These are phyloP conservation scores for Jamesozyma lodderae DNA, from an alignment of 805 yeast genomes.

Conservation along the genomic window DNA sequence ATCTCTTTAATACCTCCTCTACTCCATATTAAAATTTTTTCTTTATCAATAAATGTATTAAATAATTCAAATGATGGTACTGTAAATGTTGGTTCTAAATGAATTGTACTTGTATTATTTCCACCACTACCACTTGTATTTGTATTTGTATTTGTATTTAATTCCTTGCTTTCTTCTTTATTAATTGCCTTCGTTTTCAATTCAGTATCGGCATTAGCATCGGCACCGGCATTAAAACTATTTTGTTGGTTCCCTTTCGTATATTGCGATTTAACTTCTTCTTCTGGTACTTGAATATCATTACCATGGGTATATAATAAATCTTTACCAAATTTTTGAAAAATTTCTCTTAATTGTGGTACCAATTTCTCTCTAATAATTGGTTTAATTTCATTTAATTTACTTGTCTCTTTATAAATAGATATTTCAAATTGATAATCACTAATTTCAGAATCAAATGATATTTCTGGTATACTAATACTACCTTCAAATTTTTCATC, in stretches of 20 bases:
- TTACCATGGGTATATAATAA: slow-evolving; percentile 68
- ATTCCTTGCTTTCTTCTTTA: neutral
- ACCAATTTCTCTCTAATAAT: slow-evolving; percentile 48
- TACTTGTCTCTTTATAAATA: slow-evolving; percentile 47
- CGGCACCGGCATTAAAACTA: slow-evolving; percentile 13
- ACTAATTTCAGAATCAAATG: slow-evolving; percentile 80
- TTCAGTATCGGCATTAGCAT: slow-evolving; percentile 6
- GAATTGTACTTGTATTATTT: slow-evolving; percentile 66
- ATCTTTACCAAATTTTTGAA: slow-evolving; percentile 66
- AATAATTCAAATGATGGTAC: slow-evolving; percentile 83
- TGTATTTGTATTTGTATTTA: neutral
- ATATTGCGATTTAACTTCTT: slow-evolving; percentile 48
- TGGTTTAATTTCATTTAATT: slow-evolving; percentile 41
- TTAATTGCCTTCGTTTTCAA: neutral
- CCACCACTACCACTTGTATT: slow-evolving; percentile 3
- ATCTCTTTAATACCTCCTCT: slow-evolving; percentile 41
- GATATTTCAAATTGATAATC: slow-evolving; percentile 80
- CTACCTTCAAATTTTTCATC: slow-evolving; percentile 52
- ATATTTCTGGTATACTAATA: slow-evolving; percentile 81
- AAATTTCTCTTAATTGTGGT: slow-evolving; percentile 56
- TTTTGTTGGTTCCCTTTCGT: slow-evolving; percentile 43
- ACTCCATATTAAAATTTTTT: slow-evolving; percentile 84
- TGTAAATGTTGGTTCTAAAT: slow-evolving; percentile 70
- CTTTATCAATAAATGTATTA: slow-evolving; percentile 64
- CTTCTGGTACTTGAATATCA: slow-evolving; percentile 77